Conservation (phyloP, 208 protist genomes). For the Tritrichomonas musculus region DNA sequence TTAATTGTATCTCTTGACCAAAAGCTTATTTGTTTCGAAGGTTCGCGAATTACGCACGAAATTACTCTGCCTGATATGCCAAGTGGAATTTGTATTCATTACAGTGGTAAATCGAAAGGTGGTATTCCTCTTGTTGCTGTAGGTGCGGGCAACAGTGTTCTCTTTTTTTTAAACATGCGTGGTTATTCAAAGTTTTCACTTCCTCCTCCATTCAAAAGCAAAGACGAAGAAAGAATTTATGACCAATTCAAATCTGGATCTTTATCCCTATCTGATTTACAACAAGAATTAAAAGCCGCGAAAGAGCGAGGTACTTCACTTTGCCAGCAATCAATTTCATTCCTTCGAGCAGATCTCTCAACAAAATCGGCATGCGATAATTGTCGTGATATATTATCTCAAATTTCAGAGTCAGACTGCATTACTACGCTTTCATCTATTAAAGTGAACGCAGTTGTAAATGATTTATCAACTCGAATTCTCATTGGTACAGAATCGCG, state of each 20-base stretch:
- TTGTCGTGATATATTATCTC: not conserved
- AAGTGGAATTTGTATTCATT: constrained; percentile 19
- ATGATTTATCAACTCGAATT: not conserved
- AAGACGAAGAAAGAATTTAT: not conserved
- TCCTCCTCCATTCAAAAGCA: not conserved
- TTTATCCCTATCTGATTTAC: not conserved
- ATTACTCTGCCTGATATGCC: constrained; percentile 18
- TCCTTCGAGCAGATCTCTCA: not conserved
- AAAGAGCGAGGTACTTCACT: not conserved
- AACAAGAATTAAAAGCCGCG: not conserved
- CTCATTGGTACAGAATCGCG: constrained; percentile 25
- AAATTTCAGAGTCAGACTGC: not conserved
- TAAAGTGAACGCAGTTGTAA: not conserved
- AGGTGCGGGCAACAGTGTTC: not conserved
- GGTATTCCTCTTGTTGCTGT: not conserved
- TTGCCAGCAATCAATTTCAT: not conserved
- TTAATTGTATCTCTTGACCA: constrained; percentile 21
- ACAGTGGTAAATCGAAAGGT: not conserved
- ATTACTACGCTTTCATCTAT: not conserved
- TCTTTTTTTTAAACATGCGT: constrained; percentile 7
- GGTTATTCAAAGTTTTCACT: constrained; percentile 19
- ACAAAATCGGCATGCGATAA: not conserved
- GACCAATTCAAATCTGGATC: not conserved
- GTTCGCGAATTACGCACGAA: not conserved
- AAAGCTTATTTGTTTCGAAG: constrained; percentile 29